phyloP scores from a whole-genome alignment of 2,329 filamentous ascomycete species.

The Xylaria digitata region DNA sequence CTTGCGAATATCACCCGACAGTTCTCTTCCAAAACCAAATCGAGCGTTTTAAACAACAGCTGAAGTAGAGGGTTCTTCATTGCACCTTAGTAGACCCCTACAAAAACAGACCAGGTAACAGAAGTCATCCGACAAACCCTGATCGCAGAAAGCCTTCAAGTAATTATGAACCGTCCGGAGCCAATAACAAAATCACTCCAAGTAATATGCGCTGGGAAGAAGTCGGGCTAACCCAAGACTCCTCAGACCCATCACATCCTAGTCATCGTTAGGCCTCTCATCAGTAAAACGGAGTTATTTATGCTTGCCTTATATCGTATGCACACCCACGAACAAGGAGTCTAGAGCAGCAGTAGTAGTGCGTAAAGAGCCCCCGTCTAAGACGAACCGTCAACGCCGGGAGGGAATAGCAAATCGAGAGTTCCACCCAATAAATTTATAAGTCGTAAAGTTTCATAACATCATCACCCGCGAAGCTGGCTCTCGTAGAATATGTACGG shows the following conservation, averaged over 20 bases:
- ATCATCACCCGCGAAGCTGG: not conserved
- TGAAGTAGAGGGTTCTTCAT: not conserved
- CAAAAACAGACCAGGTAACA: not conserved
- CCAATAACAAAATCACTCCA: not conserved
- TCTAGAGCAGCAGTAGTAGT: not conserved
- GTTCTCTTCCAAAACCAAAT: not conserved
- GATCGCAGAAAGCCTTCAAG: not conserved
- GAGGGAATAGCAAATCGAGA: not conserved
- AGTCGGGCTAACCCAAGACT: not conserved
- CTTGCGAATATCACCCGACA: not conserved
- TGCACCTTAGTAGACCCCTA: not conserved
- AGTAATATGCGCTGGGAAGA: not conserved
- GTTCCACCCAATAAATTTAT: not conserved
- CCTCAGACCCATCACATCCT: not conserved
- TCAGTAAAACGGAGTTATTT: not conserved
- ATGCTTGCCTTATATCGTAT: not conserved
- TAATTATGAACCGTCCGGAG: too few species aligned
- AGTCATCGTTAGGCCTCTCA: not conserved
- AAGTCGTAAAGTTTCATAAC: not conserved
- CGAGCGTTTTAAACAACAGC: not conserved
- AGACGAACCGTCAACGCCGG: not conserved
- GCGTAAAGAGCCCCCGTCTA: not conserved
- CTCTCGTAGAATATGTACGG: conserved; percentile 17
- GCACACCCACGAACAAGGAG: not conserved
- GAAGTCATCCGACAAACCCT: not conserved